Base-by-base conservation (phyloP, 73 alveolate genomes). In the Paramecium primaurelia region DNA sequence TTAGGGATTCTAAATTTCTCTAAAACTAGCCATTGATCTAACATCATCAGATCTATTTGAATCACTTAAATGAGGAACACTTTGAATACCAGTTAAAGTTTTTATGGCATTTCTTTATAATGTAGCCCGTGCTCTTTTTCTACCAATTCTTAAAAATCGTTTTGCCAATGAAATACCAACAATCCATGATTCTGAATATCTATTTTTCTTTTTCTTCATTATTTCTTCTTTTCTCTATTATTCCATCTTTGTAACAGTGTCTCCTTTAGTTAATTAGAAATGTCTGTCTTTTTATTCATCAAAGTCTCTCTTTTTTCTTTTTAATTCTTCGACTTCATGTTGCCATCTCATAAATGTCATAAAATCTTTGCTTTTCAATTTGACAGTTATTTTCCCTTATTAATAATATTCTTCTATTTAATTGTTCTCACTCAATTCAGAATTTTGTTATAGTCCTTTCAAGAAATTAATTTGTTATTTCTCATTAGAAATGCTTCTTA, bases 261-360 rank as follows among this genome's bases (percentile, higher is more conserved):
- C 75, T 14, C 91, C 91, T 42, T 80, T 45, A 6, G 75, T 20
- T 16, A 80, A 26, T 14, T 40, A n/a, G 11, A 25, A 26, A 36
- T 45, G 71, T 20, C 75, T 44, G 6, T 80, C 91, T 36, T 80
- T 80, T 6, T 80, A 49, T 42, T 80, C 73, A 44, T 80, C 91
- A 47, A 80, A 80, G 25, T 45, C 91, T 25, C 49, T 40, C 30
- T 80, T 80, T 36, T 80, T 80, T 80, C 91, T 42, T 49, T 47
- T 80, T 40, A 80, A 44, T 47, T 80, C 91, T 80, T 80, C 91
- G 6, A 80, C 58, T 25, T 80, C 91, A 47, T 80, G 91, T 20
- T 40, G 6, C 91, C 91, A 80, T 80, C 91, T 40, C 91, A 80
- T 80, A 12, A 80, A 80, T 44, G 91, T 80, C 75, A 80, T 34